A percentile compares a stretch with the other conserved stretches of the same genome.
These are phyloP conservation scores for Aspergillus haitiensis DNA, from an alignment of 495 filamentous ascomycete species.

Conservation along the genomic window DNA sequence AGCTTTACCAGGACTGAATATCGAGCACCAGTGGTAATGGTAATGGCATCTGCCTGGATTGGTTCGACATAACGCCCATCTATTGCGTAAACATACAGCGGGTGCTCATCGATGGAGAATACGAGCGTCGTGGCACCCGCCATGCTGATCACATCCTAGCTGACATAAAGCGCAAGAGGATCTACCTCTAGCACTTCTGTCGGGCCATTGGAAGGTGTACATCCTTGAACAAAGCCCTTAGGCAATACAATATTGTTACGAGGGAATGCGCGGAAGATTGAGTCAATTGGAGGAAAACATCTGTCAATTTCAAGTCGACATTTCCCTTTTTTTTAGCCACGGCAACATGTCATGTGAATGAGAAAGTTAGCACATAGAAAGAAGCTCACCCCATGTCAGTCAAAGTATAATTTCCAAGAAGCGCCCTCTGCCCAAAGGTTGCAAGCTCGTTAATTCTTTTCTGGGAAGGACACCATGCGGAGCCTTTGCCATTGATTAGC, in stretches of 20 bases:
- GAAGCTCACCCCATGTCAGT: slow-evolving; percentile 50
- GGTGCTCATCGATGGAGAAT: slow-evolving; percentile 45
- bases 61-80: slow-evolving; percentile 47
- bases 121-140: slow-evolving; percentile 28
- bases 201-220: slow-evolving; percentile 30
- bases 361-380: background rate
- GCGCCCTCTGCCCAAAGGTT: slow-evolving; percentile 17
- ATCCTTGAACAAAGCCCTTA: slow-evolving; percentile 24
- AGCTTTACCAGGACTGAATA: slow-evolving; percentile 45
- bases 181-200: slow-evolving; percentile 35
- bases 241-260: slow-evolving; percentile 9
- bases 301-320: background rate
- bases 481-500: slow-evolving; percentile 58
- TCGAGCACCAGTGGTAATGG: slow-evolving; percentile 33
- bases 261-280: slow-evolving; percentile 3
- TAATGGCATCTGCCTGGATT: slow-evolving; percentile 34
- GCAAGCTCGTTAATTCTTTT: slow-evolving; percentile 39
- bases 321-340: background rate
- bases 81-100: slow-evolving; percentile 46
- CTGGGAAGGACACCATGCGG: slow-evolving; percentile 43
- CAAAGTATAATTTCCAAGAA: slow-evolving; percentile 33
- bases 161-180: slow-evolving; percentile 30
- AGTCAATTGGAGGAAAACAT: slow-evolving; percentile 12
- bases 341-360: background rate
- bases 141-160: slow-evolving; percentile 38